Base-by-base conservation (phyloP, 129 eudicot genomes). In the Rutidosis leptorrhynchoides region DNA sequence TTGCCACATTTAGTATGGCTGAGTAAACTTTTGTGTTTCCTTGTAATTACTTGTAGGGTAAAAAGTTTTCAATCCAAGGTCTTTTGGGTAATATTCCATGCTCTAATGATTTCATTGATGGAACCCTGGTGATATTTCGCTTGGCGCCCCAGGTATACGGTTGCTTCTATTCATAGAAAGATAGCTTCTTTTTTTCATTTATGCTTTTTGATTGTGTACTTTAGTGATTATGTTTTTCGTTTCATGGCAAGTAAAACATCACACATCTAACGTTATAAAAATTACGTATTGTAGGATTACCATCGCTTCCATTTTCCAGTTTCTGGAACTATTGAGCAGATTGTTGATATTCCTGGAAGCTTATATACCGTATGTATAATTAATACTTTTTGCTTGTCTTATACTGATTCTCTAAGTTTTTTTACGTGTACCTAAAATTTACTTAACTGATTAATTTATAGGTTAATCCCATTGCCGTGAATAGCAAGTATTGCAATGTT, bases 381-480 rank as follows among this genome's bases (percentile, higher is more conserved):
- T 30, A 8, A 24, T 25, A 30, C 15, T 5, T 14, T 70, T 55
- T 62, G 10, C 29, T 76, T 25, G 23, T 57, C 27, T 32, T 48
- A n/a, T 52, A 57, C 60, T 49, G 53, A 25, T 58, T n/a, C 48
- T 9, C 22, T 54, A n/a, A n/a, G 0, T 2, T 40, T 35, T 52
- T 67, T 15, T 21, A 5, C 54, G 1, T 2, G 16, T 16, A 35
- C 11, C 30, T 69, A 30, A 55, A 60, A 46, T 12, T 73, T 72
- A 12, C 20, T 73, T 28, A 67, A 29, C 55, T 67, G 69, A 40
- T 70, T 48, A 17, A 37, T 37, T 63, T 54, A 17, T 60, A 92
- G 98, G 98, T 92, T 37, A 92, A 92, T 77, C 98, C 96, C 42
- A 92, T 92, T 82, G 98, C 98, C 42, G 98, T 92, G 74, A 92